Conservation (phyloP, 2,329 filamentous ascomycete species). For the Didymosphaeria variabile region DNA sequence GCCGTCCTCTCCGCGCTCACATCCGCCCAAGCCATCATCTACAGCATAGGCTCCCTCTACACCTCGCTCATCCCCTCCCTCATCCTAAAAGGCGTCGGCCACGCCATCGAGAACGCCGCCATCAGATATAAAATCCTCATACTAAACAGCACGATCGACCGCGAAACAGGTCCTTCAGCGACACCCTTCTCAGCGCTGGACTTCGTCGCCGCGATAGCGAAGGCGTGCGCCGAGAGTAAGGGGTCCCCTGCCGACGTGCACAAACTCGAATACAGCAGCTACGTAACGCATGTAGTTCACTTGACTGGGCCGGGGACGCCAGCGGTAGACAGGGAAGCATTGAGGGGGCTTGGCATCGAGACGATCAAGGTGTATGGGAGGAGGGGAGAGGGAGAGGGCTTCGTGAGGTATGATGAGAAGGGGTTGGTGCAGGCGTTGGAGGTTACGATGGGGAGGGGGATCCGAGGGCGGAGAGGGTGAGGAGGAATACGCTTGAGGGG, state of each 20-base stretch:
- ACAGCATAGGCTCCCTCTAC: conserved; percentile 93
- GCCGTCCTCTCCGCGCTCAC: conserved; percentile 76
- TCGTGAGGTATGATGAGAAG: conserved; percentile 77
- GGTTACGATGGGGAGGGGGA: conserved; percentile 76
- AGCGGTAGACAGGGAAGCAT: conserved; percentile 70
- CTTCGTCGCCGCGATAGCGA: conserved; percentile 81
- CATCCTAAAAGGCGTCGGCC: conserved; percentile 78
- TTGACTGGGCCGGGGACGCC: conserved; percentile 77
- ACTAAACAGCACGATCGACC: conserved; percentile 82
- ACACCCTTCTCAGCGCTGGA: conserved; percentile 78
- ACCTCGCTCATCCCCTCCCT: conserved; percentile 87
- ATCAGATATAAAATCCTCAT: conserved; percentile 80
- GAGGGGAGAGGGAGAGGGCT: conserved; percentile 62
- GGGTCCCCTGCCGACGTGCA: conserved; percentile 24
- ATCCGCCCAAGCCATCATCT: conserved; percentile 75
- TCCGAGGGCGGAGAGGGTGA: conserved; percentile 45
- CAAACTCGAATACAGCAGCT: conserved; percentile 65
- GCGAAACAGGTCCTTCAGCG: conserved; percentile 79
- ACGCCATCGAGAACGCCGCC: conserved; percentile 63
- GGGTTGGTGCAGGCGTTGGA: conserved; percentile 79
- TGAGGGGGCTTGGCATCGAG: conserved; percentile 76
- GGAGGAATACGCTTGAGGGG: conserved; percentile 20
- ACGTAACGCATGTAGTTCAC: conserved; percentile 86
- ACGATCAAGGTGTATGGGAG: conserved; percentile 80
- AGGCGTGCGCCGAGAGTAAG: conserved; percentile 68